phyloP scores from a whole-genome alignment of 176 grass and related monocot species.

The Musa itinerans region DNA sequence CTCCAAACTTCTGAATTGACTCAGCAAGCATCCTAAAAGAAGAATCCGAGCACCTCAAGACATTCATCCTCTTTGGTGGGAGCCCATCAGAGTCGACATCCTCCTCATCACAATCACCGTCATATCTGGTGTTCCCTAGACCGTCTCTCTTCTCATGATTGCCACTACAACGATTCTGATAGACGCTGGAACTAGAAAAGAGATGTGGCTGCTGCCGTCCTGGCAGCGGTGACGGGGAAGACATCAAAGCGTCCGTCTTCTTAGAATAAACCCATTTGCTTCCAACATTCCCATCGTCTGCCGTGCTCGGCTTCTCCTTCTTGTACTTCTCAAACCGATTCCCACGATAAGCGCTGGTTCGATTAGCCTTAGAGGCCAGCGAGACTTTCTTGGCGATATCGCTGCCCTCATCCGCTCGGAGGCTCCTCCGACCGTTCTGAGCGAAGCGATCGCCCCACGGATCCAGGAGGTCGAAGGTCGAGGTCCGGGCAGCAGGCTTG shows the following conservation, averaged over 20 bases:
- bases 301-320: constrained; percentile 46
- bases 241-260: constrained; percentile 45
- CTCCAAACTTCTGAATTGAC: constrained; percentile 47
- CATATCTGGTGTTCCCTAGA: not conserved
- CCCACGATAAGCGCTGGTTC: constrained; percentile 46
- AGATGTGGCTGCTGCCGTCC: constrained; percentile 9
- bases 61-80: not conserved
- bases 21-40: constrained; percentile 31
- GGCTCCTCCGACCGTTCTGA: constrained; percentile 30
- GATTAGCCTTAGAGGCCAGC: not conserved
- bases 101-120: not conserved
- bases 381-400: constrained; percentile 32
- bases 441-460: constrained; percentile 64
- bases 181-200: not conserved
- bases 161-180: not conserved
- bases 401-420: constrained; percentile 52
- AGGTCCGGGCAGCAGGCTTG: not conserved
- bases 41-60: not conserved
- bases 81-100: constrained; percentile 3
- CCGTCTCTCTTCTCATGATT: not conserved
- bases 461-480: constrained; percentile 62
- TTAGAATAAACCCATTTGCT: constrained; percentile 60
- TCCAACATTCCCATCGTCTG: constrained; percentile 11
- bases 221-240: constrained; percentile 7
- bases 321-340: constrained; percentile 70